Percentiles rank a stretch among this genome's conserved stretches.
Evolutionary conservation across 768 basidiomycete species (phyloP).

Genomic region (Amanita rimosa): DNA sequence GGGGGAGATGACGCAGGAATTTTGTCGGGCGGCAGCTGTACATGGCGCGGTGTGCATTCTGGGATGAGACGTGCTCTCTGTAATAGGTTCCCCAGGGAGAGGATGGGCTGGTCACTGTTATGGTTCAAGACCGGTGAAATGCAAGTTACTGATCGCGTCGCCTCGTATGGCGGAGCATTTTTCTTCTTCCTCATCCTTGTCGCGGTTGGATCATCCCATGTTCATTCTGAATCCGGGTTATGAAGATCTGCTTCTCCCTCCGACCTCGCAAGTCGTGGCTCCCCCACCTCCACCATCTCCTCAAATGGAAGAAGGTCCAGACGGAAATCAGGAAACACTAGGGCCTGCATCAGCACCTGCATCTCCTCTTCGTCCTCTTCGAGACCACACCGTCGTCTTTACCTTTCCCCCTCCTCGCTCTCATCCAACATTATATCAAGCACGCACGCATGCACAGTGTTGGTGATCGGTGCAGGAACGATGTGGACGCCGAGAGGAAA

Average conservation of each 20-base stretch:
- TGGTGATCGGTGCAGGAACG: slow-evolving; percentile 64
- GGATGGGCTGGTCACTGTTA: slow-evolving; percentile 24
- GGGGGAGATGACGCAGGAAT: slow-evolving; percentile 90
- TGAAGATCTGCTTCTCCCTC: slow-evolving; percentile 11
- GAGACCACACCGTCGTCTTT: slow-evolving; percentile 49
- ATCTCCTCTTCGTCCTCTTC: slow-evolving; percentile 7
- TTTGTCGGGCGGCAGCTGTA: slow-evolving; percentile 80
- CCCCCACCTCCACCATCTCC: too few species aligned
- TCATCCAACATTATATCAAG: slow-evolving; percentile 27
- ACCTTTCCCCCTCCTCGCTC: slow-evolving; percentile 61
- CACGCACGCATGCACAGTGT: slow-evolving; percentile 41
- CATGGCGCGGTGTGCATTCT: slow-evolving; percentile 65
- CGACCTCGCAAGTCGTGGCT: not conserved
- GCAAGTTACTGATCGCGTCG: slow-evolving; percentile 47
- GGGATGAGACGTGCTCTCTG: slow-evolving; percentile 31
- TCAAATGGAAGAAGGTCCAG: too few species aligned
- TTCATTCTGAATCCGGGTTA: slow-evolving; percentile 7
- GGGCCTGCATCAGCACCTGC: too few species aligned
- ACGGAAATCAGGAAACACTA: not conserved
- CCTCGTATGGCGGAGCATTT: slow-evolving; percentile 21
- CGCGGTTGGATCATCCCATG: slow-evolving; percentile 9
- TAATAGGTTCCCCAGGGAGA: slow-evolving; percentile 6
- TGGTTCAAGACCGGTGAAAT: slow-evolving; percentile 46
- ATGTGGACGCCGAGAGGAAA: slow-evolving; percentile 65
- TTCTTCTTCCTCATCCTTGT: slow-evolving; percentile 2